A percentile compares a stretch with the other conserved stretches of the same genome.
Conservation (phyloP, 1,284 basidiomycete species). For the Fomitopsis palustris region DNA sequence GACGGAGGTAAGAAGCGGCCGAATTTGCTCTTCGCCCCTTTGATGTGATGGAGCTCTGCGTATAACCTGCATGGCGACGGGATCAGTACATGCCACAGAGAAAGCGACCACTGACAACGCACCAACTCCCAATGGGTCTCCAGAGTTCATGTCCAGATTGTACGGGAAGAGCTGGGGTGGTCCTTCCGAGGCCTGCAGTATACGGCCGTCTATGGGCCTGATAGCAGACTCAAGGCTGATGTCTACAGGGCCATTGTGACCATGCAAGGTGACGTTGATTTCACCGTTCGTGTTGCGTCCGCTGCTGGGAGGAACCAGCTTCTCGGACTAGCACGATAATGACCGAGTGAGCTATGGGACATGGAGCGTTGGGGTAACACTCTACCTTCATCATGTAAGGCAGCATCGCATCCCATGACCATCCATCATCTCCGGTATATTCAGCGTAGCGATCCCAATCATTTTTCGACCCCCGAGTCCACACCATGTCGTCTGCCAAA, state of each 20-base stretch:
- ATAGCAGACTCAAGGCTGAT: slow-evolving; percentile 32
- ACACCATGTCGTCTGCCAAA: slow-evolving; percentile 37
- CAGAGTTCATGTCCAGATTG: slow-evolving; percentile 37
- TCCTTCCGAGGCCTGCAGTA: slow-evolving; percentile 30
- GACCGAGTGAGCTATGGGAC: not conserved
- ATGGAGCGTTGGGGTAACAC: not conserved
- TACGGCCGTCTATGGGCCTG: slow-evolving; percentile 28
- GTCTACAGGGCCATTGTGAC: slow-evolving; percentile 25
- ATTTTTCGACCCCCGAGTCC: slow-evolving; percentile 36
- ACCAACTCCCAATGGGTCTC: slow-evolving; percentile 36
- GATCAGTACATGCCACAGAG: not conserved
- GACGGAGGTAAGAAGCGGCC: slow-evolving; percentile 26
- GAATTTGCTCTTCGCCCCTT: slow-evolving; percentile 29
- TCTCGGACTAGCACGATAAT: not conserved
- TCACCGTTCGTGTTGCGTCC: slow-evolving; percentile 7
- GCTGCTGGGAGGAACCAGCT: slow-evolving; percentile 10
- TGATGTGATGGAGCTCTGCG: slow-evolving; percentile 12
- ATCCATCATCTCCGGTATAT: slow-evolving; percentile 27
- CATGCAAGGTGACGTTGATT: slow-evolving; percentile 11
- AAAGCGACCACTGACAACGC: not conserved
- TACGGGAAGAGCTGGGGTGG: slow-evolving; percentile 33
- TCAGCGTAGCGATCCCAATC: slow-evolving; percentile 28
- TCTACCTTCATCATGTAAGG: slow-evolving; percentile 20
- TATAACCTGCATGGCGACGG: slow-evolving; percentile 25
- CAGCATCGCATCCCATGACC: slow-evolving; percentile 27